These are phyloP conservation scores for Phytophthora fragariaefolia DNA, from an alignment of 352 stramenopile genomes.

Conservation along the genomic window DNA sequence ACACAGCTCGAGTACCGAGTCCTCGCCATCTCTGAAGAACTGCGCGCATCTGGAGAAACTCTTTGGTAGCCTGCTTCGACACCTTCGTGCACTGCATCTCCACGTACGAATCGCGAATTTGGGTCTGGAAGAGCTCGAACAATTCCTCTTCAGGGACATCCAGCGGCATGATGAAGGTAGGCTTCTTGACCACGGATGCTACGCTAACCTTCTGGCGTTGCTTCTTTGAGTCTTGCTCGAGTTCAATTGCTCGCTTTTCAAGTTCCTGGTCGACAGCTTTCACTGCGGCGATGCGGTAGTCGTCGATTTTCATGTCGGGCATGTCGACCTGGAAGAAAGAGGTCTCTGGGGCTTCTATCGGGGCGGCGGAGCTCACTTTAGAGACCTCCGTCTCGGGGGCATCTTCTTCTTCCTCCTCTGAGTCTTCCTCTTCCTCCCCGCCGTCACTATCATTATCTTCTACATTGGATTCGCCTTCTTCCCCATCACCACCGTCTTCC, in stretches of 20 bases:
- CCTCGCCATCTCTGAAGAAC: conserved; percentile 65
- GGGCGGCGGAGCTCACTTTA: background rate
- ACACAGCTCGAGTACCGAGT: conserved; percentile 55
- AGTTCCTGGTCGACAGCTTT: conserved; percentile 44
- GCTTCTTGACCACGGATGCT: conserved; percentile 14
- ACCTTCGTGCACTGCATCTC: conserved; percentile 56
- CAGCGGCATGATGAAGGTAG: conserved; percentile 32
- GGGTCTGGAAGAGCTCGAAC: conserved; percentile 49
- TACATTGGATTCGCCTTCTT: conserved; percentile 5
- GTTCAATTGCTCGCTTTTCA: conserved; percentile 32
- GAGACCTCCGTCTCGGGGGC: conserved; percentile 11
- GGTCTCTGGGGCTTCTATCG: background rate
- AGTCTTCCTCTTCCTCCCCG: conserved; percentile 22
- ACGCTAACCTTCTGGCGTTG: background rate
- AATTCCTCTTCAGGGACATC: conserved; percentile 53
- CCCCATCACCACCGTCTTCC: conserved; percentile 18
- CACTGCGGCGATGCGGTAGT: conserved; percentile 54
- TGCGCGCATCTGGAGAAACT: conserved; percentile 68
- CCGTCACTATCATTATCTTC: conserved; percentile 15
- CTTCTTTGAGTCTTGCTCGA: conserved; percentile 5
- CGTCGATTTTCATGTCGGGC: conserved; percentile 47
- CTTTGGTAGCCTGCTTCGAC: conserved; percentile 50
- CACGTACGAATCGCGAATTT: conserved; percentile 56
- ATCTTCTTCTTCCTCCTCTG: conserved; percentile 25
- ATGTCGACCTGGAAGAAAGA: conserved; percentile 64